Percentiles rank a stretch among this genome's conserved stretches.
These are phyloP conservation scores for Penicillium atrosanguineum DNA, from an alignment of 495 filamentous ascomycete species.

Conservation along the genomic window DNA sequence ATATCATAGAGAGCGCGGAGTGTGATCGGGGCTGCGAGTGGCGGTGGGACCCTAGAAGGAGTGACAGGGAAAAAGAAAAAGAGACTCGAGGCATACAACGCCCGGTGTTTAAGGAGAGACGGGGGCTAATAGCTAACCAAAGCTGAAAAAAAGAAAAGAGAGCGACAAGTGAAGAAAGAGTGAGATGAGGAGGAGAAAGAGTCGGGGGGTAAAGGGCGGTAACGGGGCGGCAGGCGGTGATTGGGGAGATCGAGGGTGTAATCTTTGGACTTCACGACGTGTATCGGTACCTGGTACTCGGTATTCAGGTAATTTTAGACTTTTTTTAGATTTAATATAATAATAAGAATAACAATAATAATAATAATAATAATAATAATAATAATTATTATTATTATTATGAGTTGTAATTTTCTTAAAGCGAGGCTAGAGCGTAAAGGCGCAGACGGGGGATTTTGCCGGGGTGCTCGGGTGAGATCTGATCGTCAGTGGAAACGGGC, in stretches of 20 bases:
- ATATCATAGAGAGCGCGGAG: conserved; percentile 23
- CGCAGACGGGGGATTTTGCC: not conserved
- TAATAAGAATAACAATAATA: too few relatives aligned
- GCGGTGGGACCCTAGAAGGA: conserved; percentile 8
- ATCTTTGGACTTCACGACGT: not conserved
- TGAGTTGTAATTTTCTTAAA: too few relatives aligned
- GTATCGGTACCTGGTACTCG: not conserved
- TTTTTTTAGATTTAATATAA: not conserved
- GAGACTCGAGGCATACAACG: conserved; percentile 6
- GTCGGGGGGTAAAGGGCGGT: conserved; percentile 7
- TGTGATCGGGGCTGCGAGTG: conserved; percentile 11
- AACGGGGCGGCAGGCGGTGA: not conserved
- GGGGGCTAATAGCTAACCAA: conserved; percentile 13
- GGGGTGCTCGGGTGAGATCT: not conserved
- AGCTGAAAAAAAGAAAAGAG: conserved; percentile 17
- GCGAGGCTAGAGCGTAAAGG: not conserved
- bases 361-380: too few relatives aligned
- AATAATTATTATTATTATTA: too few relatives aligned
- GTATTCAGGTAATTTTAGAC: not conserved
- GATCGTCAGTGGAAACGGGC: conserved; percentile 7
- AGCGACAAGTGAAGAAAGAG: conserved; percentile 11
- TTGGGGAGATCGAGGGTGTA: not conserved
- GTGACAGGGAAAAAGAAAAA: conserved; percentile 17
- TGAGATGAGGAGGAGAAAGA: conserved; percentile 18
- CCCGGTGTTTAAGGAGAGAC: conserved; percentile 24